Base-by-base conservation (phyloP, 768 basidiomycete genomes). In the Suillus clintonianus region DNA sequence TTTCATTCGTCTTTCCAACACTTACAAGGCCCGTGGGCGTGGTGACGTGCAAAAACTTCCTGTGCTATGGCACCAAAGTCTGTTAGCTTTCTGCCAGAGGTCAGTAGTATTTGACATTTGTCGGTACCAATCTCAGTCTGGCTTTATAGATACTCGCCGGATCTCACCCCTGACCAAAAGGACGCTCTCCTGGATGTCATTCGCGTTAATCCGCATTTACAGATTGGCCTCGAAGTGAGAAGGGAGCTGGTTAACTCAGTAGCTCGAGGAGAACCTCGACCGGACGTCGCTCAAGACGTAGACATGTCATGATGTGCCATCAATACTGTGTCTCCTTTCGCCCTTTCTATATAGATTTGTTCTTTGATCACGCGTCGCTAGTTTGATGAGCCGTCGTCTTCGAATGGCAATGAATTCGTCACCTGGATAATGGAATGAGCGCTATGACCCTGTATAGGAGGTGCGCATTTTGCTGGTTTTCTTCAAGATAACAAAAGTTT, bases 41-140 rank as follows among this genome's bases (percentile, higher is more conserved):
- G 90, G 87, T 30, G 91, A 93, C 56, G 79, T 86, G 2, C 89
- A 91, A 54, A 89, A 89, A 73, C 83, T 99, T 36, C 97, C 97
- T n/a, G 97, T 99, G 14, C 82, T 99, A 13, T 99, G 97, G 97
- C 94, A 99, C 75, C 97, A 99, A 77, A 94, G 92, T 74, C 82
- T 99, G 60, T 83, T 99, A 27, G 94, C 96, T 4, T 98, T 99
- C 74, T 88, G 86, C 43, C 97, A 99, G 78, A 82, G 97, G 95
- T 95, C 50, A 71, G 76, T 11, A 14, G 22, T 13, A 27, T 22
- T 47, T 7, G 51, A n/a, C n/a, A 36, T n/a, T n/a, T n/a, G n/a
- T 50, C 36, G 2, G 19, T 61, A 19, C 60, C 39, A 43, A 47
- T 60, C 62, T 64, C 55, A 39, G 32, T 19, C 17, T 2, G 3